A percentile compares a stretch with the other conserved stretches of the same genome.
Evolutionary conservation across 108 stramenopile species (phyloP).

Genomic region (Skeletonema marinoi): DNA sequence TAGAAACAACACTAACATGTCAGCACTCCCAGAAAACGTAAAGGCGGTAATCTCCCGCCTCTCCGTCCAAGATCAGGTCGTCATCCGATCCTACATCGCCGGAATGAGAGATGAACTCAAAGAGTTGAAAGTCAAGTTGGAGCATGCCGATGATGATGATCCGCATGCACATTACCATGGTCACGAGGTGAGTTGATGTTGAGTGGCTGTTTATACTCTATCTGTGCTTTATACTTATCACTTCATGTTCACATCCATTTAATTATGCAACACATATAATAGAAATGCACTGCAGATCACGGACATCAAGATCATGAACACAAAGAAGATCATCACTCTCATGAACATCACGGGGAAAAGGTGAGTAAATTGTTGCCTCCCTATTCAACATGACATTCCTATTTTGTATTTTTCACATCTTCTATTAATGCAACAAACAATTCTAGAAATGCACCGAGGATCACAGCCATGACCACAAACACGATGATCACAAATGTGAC

Average conservation of each 20-base stretch:
- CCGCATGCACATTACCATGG: conserved; percentile 45
- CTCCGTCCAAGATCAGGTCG: conserved; percentile 36
- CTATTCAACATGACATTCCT: background rate
- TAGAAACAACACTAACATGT: background rate
- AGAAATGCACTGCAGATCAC: conserved; percentile 27
- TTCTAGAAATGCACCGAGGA: conserved; percentile 24
- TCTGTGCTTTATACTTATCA: no score
- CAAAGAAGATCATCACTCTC: no score
- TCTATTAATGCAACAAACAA: background rate
- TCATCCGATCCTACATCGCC: conserved; percentile 42
- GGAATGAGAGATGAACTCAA: conserved; percentile 42
- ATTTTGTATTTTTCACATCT: background rate
- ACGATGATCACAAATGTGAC: conserved; percentile 14
- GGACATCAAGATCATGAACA: background rate
- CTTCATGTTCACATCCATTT: no score
- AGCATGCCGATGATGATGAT: conserved; percentile 14
- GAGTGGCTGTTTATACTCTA: background rate
- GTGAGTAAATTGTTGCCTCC: background rate
- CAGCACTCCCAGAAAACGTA: conserved; percentile 34
- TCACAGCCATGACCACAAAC: conserved; percentile 22
- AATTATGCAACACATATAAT: no score
- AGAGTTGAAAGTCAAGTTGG: conserved; percentile 15
- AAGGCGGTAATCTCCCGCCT: conserved; percentile 41
- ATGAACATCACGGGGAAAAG: no score
- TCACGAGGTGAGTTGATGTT: conserved; percentile 3